phyloP scores from a whole-genome alignment of 306 rosid species.

The Spatholobus suberectus region DNA sequence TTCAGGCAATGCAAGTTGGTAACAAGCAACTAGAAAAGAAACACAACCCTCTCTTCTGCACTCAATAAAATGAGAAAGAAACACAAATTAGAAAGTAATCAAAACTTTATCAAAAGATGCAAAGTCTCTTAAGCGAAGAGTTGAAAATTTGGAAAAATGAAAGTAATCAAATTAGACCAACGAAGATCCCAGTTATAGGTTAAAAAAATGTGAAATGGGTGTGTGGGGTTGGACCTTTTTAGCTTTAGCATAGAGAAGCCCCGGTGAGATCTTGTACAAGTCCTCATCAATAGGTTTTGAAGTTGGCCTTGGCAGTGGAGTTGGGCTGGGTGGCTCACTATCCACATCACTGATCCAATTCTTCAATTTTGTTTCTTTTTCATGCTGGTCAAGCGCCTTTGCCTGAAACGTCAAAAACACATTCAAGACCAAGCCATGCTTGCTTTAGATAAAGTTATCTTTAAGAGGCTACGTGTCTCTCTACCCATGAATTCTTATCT shows the following conservation, averaged over 20 bases:
- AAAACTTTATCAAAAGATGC: conserved; percentile 38
- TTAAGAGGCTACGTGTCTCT: neutral
- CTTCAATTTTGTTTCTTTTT: conserved; percentile 59
- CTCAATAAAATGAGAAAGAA: conserved; percentile 21
- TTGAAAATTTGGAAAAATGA: neutral
- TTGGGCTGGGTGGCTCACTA: conserved; percentile 40
- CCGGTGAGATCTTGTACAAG: conserved; percentile 80
- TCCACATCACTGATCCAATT: conserved; percentile 54
- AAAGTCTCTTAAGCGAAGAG: neutral
- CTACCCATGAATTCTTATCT: neutral
- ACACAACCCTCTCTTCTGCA: conserved; percentile 86
- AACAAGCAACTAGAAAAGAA: conserved; percentile 80
- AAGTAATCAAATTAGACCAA: neutral
- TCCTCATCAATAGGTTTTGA: conserved; percentile 88
- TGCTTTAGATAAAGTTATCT: conserved; percentile 33
- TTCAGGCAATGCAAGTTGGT: conserved; percentile 81
- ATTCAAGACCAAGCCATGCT: neutral
- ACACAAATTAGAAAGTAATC: neutral
- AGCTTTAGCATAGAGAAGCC: conserved; percentile 59
- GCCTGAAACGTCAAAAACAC: conserved; percentile 53
- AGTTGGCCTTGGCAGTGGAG: conserved; percentile 44
- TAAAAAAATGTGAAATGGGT: neutral
- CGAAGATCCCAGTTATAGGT: neutral
- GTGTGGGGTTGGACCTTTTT: conserved; percentile 60
- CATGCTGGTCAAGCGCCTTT: conserved; percentile 53